Evolutionary conservation across 257 asterid species (phyloP).

Genomic region (Solanum pimpinellifolium): DNA sequence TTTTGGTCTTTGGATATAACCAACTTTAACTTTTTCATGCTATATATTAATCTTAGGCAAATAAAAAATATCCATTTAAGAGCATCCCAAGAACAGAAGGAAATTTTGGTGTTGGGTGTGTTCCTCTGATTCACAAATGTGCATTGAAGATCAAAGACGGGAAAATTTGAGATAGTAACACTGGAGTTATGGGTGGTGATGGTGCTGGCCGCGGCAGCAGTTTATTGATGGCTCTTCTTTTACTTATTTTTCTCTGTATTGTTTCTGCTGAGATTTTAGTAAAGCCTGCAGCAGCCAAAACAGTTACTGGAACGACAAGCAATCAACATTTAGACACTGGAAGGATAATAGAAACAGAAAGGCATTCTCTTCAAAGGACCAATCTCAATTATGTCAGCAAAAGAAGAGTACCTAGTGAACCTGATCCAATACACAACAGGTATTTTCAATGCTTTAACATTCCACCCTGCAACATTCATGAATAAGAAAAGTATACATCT

Average conservation of each 20-base stretch:
- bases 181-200: constrained; percentile 15
- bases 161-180: not conserved
- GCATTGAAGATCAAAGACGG: not conserved
- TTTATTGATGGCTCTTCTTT: constrained; percentile 12
- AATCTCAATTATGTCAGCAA: constrained; percentile 44
- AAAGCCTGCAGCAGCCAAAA: not conserved
- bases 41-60: not conserved
- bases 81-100: not conserved
- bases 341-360: constrained; percentile 5
- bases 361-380: constrained; percentile 11
- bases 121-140: not conserved
- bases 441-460: not conserved
- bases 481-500: not conserved
- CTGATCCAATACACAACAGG: constrained; percentile 94
- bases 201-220: constrained; percentile 1
- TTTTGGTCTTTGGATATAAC: not conserved
- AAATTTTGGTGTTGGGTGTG: not conserved
- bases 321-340: not conserved
- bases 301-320: constrained; percentile 10
- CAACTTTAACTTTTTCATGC: not conserved
- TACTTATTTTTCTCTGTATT: constrained; percentile 28
- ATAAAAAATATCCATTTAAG: not conserved
- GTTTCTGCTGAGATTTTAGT: constrained; percentile 23
- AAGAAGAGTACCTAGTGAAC: constrained; percentile 77
- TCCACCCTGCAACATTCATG: not conserved